Conservation (phyloP, 331 rosid species). For the Phaseolus coccineus region DNA sequence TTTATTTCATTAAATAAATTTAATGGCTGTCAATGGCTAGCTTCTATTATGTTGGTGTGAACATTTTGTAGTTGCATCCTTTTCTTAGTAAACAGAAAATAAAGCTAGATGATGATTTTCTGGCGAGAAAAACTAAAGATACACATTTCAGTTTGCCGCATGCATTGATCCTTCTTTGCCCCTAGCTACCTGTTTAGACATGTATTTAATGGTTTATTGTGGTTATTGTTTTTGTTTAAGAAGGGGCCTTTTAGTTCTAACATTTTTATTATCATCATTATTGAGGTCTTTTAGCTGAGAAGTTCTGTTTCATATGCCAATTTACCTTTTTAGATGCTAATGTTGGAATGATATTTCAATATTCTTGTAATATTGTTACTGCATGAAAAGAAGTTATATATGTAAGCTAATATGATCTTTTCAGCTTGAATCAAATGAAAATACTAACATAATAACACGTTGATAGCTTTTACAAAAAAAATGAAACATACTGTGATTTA, state of each 20-base stretch:
- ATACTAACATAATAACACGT: not conserved
- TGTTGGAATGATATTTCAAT: not conserved
- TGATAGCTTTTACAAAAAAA: not conserved
- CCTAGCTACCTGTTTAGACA: not conserved
- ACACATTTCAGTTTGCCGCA: not conserved
- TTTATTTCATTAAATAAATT: not conserved
- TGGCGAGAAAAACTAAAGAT: slow-evolving; percentile 6
- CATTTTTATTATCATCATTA: not conserved
- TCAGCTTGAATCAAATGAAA: slow-evolving; percentile 22
- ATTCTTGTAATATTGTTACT: not conserved
- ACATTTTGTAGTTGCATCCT: slow-evolving; percentile 14
- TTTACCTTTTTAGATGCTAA: not conserved
- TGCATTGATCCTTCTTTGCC: slow-evolving; percentile 19
- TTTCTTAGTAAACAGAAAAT: not conserved
- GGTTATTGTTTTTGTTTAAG: not conserved
- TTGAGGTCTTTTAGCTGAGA: not conserved
- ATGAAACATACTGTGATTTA: not conserved
- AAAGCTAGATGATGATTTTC: not conserved
- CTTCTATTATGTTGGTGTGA: not conserved
- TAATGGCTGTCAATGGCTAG: slow-evolving; percentile 14
- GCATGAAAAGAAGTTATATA: not conserved
- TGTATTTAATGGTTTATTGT: not conserved
- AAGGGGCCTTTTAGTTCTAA: slow-evolving; percentile 22
- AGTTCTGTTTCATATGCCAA: not conserved
- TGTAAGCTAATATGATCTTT: slow-evolving; percentile 24